These are phyloP conservation scores for Firmiana major DNA, from an alignment of 345 rosid species.

Conservation along the genomic window DNA sequence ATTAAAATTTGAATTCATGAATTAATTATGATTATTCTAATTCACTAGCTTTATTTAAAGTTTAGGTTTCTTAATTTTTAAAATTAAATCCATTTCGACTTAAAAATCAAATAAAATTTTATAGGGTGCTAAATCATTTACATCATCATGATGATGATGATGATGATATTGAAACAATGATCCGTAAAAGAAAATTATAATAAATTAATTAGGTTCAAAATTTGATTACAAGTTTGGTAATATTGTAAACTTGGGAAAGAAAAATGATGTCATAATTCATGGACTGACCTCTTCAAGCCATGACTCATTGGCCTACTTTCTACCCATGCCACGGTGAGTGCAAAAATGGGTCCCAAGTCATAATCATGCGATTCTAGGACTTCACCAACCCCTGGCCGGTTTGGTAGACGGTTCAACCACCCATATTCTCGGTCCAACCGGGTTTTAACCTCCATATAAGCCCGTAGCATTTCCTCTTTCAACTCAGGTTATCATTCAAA, in stretches of 20 bases:
- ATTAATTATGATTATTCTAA: too few species aligned
- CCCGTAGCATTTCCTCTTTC: neutral
- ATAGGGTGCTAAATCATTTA: neutral
- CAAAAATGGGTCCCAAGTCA: neutral
- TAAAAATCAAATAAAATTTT: neutral
- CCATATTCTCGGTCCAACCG: constrained; percentile 20
- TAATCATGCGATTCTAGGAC: neutral
- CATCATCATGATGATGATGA: neutral
- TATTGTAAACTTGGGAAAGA: neutral
- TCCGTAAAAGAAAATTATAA: neutral
- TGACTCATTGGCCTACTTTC: neutral
- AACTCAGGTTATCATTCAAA: neutral
- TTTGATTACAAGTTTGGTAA: neutral
- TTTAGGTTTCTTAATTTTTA: too few species aligned
- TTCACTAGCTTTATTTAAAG: too few species aligned
- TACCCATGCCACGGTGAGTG: neutral
- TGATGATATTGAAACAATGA: neutral
- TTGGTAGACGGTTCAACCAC: constrained; percentile 24
- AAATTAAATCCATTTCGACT: too few species aligned
- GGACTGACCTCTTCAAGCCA: neutral
- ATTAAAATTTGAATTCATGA: too few species aligned
- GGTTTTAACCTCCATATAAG: constrained; percentile 17
- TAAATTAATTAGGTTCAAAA: neutral
- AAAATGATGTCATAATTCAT: neutral
- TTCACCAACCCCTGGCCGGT: constrained; percentile 26